Percentiles rank a stretch among this genome's conserved stretches.
Evolutionary conservation across 768 basidiomycete genomes (phyloP).

Genomic region (Macrolepiota albuminosa): DNA sequence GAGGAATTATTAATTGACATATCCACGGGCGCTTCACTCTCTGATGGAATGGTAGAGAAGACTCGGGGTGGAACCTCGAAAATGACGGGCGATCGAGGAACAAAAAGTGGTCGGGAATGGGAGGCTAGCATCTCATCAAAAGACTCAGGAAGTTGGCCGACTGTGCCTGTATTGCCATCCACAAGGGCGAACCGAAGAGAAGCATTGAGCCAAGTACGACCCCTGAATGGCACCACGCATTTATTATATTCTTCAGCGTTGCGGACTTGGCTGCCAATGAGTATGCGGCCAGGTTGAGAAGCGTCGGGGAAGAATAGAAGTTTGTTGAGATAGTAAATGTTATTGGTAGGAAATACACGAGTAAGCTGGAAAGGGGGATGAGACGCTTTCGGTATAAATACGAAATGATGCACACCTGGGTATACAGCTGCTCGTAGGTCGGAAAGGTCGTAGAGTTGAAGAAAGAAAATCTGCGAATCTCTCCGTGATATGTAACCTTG

Average conservation of each 20-base stretch:
- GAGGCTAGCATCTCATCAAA: not conserved
- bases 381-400: slow-evolving; percentile 18
- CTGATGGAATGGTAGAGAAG: not conserved
- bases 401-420: slow-evolving; percentile 44
- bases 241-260: slow-evolving; percentile 52
- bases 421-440: slow-evolving; percentile 52
- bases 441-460: slow-evolving; percentile 50
- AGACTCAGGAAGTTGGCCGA: too few relatives aligned
- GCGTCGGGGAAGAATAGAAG: slow-evolving; percentile 66
- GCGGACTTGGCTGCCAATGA: slow-evolving; percentile 59
- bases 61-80: not conserved
- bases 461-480: slow-evolving; percentile 67
- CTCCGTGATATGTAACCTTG: slow-evolving; percentile 70
- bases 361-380: slow-evolving; percentile 43
- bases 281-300: slow-evolving; percentile 47
- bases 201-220: slow-evolving; percentile 51
- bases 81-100: slow-evolving; percentile 19
- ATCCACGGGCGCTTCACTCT: not conserved
- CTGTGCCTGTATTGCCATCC: slow-evolving; percentile 35
- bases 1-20: not conserved
- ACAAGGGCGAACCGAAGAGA: slow-evolving; percentile 59
- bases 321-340: slow-evolving; percentile 57
- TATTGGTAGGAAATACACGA: slow-evolving; percentile 62
- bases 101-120: slow-evolving; percentile 18
- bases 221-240: slow-evolving; percentile 43